Percentiles rank a stretch among this genome's conserved stretches.
Conservation (phyloP, 1,284 basidiomycete genomes). For the Cerrena zonata region DNA sequence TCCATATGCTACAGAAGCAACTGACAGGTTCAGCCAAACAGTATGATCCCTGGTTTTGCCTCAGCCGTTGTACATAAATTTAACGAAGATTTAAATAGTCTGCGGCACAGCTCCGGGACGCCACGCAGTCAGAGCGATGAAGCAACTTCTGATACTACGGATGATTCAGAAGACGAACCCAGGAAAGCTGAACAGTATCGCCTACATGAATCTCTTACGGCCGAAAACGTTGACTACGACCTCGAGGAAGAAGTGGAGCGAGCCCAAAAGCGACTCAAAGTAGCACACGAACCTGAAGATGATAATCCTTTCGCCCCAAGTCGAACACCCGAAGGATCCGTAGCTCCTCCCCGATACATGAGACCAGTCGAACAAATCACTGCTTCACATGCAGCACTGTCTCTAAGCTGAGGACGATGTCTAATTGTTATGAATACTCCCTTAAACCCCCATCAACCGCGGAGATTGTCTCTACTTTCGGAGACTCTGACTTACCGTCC, state of each 20-base stretch:
- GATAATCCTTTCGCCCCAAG: not conserved
- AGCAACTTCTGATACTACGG: not conserved
- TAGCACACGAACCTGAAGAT: not conserved
- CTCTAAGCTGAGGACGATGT: not conserved
- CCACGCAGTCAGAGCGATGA: not conserved
- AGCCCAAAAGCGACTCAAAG: not conserved
- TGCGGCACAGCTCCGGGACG: too few relatives aligned
- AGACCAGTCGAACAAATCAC: not conserved
- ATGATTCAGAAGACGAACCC: not conserved
- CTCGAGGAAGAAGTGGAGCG: not conserved
- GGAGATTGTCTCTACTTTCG: constrained; percentile 51
- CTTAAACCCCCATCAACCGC: constrained; percentile 48
- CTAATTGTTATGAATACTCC: constrained; percentile 42
- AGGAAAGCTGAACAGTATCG: not conserved
- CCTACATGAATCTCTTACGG: not conserved
- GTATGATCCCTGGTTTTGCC: too few relatives aligned
- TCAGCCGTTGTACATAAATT: too few relatives aligned
- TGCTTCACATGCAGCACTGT: not conserved
- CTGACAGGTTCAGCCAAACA: not conserved
- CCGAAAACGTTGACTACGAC: not conserved
- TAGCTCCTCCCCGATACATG: not conserved
- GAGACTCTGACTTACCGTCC: constrained; percentile 46
- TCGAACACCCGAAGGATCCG: not conserved
- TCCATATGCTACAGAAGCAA: not conserved
- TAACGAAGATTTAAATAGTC: too few relatives aligned